phyloP scores from a whole-genome alignment of 2,329 filamentous ascomycete genomes.

The Daldinia eschscholtzii region DNA sequence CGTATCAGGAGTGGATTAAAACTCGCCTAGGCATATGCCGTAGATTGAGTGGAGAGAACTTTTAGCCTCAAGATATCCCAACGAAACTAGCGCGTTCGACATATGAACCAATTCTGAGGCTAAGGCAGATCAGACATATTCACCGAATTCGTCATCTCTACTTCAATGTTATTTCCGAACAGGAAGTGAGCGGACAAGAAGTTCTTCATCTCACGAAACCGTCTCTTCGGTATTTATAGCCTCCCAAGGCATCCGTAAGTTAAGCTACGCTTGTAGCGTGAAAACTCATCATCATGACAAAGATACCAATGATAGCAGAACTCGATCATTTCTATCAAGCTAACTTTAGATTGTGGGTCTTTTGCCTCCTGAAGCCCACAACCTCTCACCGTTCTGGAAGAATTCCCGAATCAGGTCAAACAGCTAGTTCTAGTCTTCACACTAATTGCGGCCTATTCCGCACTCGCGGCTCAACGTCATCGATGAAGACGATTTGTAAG shows the following conservation, averaged over 20 bases:
- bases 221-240: not conserved
- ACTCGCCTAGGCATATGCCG: not conserved
- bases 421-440: constrained; percentile 1
- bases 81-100: constrained; percentile 5
- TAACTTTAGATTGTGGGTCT: constrained; percentile 22
- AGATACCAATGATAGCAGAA: not conserved
- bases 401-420: constrained; percentile 7
- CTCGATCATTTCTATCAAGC: not conserved
- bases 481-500: constrained; percentile 19
- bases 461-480: constrained; percentile 27
- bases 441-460: constrained; percentile 24
- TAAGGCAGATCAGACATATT: not conserved
- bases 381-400: constrained; percentile 6
- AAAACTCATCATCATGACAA: constrained; percentile 11
- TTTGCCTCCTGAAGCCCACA: constrained; percentile 21
- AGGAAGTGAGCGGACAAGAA: not conserved
- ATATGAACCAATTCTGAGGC: not conserved
- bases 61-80: constrained; percentile 1
- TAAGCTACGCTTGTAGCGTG: not conserved
- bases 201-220: not conserved
- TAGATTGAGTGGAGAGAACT: constrained; percentile 3
- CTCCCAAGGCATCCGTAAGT: not conserved
- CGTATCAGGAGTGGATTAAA: not conserved
- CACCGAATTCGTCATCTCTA: not conserved
- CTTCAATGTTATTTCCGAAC: not conserved